Evolutionary conservation across 352 stramenopile species (phyloP).

Genomic region (Phytopythium boreale): DNA sequence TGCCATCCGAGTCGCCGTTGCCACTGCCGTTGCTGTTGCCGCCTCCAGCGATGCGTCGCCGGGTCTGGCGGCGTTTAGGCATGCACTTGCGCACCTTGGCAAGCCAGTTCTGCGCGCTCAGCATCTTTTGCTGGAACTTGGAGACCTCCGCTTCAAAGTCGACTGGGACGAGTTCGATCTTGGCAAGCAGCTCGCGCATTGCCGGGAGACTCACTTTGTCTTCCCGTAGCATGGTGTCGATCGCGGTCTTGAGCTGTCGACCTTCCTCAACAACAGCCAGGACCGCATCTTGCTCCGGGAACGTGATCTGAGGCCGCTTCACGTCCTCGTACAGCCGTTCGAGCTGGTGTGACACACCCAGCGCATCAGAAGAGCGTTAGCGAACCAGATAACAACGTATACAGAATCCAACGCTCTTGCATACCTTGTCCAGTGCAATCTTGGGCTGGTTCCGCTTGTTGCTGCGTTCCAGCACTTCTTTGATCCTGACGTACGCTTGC

Average conservation of each 20-base stretch:
- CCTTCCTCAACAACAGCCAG: conserved; percentile 56
- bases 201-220: conserved; percentile 82
- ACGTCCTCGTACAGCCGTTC: conserved; percentile 45
- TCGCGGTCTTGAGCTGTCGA: conserved; percentile 53
- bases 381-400: neutral
- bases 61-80: conserved; percentile 65
- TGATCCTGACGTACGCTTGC: conserved; percentile 51
- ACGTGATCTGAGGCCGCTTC: conserved; percentile 44
- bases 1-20: conserved; percentile 27
- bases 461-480: conserved; percentile 61
- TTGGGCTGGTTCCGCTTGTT: conserved; percentile 67
- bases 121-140: conserved; percentile 82
- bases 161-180: conserved; percentile 83
- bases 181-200: conserved; percentile 76
- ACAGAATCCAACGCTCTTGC: neutral
- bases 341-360: conserved; percentile 15
- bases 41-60: conserved; percentile 17
- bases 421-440: conserved; percentile 49
- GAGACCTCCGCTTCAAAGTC: conserved; percentile 82
- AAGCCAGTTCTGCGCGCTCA: conserved; percentile 80
- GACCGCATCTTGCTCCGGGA: conserved; percentile 54
- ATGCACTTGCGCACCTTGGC: conserved; percentile 87
- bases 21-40: conserved; percentile 9
- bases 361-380: neutral
- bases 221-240: conserved; percentile 63